Conservation (phyloP, 495 filamentous ascomycete species). For the Penicillium bovifimosum region DNA sequence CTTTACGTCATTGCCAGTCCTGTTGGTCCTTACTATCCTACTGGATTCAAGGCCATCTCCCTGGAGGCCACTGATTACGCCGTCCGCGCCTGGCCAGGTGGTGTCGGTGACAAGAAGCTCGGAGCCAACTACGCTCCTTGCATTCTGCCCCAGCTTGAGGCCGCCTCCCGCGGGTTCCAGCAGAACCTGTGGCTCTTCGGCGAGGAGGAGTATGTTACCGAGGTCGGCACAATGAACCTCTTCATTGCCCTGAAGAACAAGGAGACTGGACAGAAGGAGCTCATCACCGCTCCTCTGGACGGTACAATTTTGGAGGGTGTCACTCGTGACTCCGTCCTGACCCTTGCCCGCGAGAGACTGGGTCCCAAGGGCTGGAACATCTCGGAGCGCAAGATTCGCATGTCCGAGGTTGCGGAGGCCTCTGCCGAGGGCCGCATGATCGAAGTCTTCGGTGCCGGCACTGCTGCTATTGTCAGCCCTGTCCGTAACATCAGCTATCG, state of each 20-base stretch:
- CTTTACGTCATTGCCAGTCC: constrained; percentile 94
- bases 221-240: constrained; percentile 98
- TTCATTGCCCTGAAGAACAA: constrained; percentile 78
- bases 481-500: constrained; percentile 82
- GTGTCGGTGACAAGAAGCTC: constrained; percentile 94
- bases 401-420: constrained; percentile 74
- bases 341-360: constrained; percentile 76
- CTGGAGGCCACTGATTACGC: constrained; percentile 92
- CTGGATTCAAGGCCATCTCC: constrained; percentile 93
- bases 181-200: constrained; percentile 98
- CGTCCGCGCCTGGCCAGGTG: constrained; percentile 95
- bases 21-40: constrained; percentile 96
- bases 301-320: constrained; percentile 97
- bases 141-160: constrained; percentile 86
- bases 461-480: constrained; percentile 69
- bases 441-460: constrained; percentile 91
- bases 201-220: constrained; percentile 88
- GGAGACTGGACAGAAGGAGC: constrained; percentile 79
- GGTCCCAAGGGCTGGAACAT: constrained; percentile 83
- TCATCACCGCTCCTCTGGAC: constrained; percentile 88
- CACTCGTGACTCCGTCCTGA: constrained; percentile 79
- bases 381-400: constrained; percentile 82
- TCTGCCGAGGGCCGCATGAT: constrained; percentile 77
- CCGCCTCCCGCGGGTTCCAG: constrained; percentile 84
- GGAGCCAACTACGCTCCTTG: constrained; percentile 98